Evolutionary conservation across 1,284 basidiomycete species (phyloP).

Genomic region (Puccinia hordei): DNA sequence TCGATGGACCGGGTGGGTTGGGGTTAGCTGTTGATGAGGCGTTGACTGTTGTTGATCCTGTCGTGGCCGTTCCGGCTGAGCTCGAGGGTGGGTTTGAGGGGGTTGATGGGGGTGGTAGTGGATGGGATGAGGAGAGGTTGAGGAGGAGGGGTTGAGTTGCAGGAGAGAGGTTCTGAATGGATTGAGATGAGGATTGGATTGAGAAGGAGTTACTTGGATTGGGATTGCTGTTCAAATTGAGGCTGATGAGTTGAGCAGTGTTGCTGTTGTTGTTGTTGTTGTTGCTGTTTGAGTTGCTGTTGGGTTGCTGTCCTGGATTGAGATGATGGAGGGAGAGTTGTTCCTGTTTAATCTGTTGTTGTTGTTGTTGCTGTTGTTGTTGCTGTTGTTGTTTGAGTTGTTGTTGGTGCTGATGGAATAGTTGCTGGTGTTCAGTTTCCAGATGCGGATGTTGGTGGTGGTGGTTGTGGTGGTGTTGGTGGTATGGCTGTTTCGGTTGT

Average conservation of each 20-base stretch:
- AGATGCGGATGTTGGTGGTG: background rate
- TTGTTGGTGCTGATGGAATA: constrained; percentile 9
- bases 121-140: constrained; percentile 2
- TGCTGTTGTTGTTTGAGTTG: too few species aligned
- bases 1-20: background rate
- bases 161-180: constrained; percentile 10
- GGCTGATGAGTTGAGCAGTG: background rate
- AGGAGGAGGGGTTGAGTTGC: background rate
- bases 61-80: background rate
- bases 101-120: background rate
- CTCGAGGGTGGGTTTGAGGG: background rate
- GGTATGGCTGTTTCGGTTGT: too few species aligned
- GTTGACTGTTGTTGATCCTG: background rate
- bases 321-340: constrained; percentile 6
- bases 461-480: background rate
- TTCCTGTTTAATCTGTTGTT: constrained; percentile 5
- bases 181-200: constrained; percentile 5
- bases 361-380: constrained; percentile 13
- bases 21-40: background rate
- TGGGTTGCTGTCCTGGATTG: background rate
- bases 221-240: constrained; percentile 20
- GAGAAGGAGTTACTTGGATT: constrained; percentile 18
- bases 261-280: background rate
- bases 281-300: background rate
- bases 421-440: background rate